phyloP scores from a whole-genome alignment of 2,329 filamentous ascomycete species.

The Penicillium paneum region DNA sequence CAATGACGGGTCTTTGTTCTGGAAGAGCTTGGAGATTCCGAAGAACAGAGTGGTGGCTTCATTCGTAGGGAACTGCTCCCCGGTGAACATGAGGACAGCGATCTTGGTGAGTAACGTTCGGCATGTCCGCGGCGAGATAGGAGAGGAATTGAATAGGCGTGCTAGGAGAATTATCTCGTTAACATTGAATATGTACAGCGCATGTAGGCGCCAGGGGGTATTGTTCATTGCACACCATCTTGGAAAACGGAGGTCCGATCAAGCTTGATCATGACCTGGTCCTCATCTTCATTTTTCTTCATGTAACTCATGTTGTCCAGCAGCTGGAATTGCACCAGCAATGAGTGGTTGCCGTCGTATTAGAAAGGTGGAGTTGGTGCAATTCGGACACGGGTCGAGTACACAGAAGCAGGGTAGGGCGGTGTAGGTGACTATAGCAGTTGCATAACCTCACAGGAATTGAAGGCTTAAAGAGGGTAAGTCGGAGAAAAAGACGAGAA shows the following conservation, averaged over 20 bases:
- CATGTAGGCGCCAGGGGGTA: slow-evolving; percentile 23
- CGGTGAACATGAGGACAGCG: slow-evolving; percentile 90
- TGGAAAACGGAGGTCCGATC: slow-evolving; percentile 98
- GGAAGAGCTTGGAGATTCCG: slow-evolving; percentile 97
- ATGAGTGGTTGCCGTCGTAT: slow-evolving; percentile 23
- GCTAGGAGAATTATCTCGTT: slow-evolving; percentile 54
- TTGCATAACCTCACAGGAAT: slow-evolving; percentile 18
- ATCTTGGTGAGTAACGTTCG: slow-evolving; percentile 97
- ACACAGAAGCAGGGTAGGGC: slow-evolving; percentile 23
- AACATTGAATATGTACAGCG: slow-evolving; percentile 18
- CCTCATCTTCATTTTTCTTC: slow-evolving; percentile 99
- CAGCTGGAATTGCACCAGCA: slow-evolving; percentile 33
- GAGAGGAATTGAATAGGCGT: slow-evolving; percentile 95
- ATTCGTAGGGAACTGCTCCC: slow-evolving; percentile 93
- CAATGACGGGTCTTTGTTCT: slow-evolving; percentile 97
- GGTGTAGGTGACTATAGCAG: slow-evolving; percentile 26
- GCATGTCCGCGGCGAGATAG: slow-evolving; percentile 95
- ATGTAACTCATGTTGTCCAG: slow-evolving; percentile 75
- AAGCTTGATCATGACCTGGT: slow-evolving; percentile 90
- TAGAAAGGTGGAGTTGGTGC: slow-evolving; percentile 23
- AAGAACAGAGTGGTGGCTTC: slow-evolving; percentile 99
- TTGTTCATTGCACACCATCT: slow-evolving; percentile 66
- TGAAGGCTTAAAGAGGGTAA: not conserved
- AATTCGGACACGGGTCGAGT: slow-evolving; percentile 25
- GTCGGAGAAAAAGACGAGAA: not conserved